Evolutionary conservation across 768 basidiomycete genomes (phyloP).

Genomic region (Xerocomellus amylosporus): DNA sequence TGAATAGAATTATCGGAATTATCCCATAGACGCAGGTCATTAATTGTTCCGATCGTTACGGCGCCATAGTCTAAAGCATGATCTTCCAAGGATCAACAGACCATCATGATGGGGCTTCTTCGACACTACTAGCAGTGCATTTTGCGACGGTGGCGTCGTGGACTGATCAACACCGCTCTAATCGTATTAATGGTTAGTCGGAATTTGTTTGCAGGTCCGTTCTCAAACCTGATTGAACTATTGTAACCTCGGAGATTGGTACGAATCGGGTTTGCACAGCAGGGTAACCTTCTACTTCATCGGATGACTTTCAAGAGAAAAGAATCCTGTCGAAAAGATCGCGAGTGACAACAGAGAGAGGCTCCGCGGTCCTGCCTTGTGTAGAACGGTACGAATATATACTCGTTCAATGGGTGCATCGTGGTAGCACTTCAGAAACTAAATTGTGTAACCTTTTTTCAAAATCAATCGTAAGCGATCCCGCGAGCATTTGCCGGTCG

Average conservation of each 20-base stretch:
- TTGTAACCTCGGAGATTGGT: slow-evolving; percentile 22
- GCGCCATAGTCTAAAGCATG: neutral
- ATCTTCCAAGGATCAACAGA: slow-evolving; percentile 14
- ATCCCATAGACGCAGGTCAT: neutral
- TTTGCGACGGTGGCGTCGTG: slow-evolving; percentile 27
- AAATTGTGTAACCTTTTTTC: neutral
- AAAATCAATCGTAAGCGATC: slow-evolving; percentile 24
- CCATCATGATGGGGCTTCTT: slow-evolving; percentile 4
- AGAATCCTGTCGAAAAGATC: slow-evolving; percentile 1
- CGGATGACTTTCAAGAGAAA: neutral
- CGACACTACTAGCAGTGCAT: neutral
- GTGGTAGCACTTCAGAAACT: neutral
- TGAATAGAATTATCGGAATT: neutral
- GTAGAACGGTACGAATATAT: neutral
- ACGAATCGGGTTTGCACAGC: slow-evolving; percentile 25
- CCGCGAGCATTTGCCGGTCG: slow-evolving; percentile 33
- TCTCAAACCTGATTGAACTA: slow-evolving; percentile 20
- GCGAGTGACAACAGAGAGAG: neutral
- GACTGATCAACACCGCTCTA: slow-evolving; percentile 15
- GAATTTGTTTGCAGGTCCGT: slow-evolving; percentile 20
- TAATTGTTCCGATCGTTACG: slow-evolving; percentile 1
- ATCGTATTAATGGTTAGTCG: slow-evolving; percentile 14
- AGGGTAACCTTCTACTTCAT: slow-evolving; percentile 8
- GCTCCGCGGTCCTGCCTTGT: neutral
- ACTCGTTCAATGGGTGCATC: neutral